These are phyloP conservation scores for Naegleria fowleri DNA, from an alignment of 208 protist species.

Conservation along the genomic window DNA sequence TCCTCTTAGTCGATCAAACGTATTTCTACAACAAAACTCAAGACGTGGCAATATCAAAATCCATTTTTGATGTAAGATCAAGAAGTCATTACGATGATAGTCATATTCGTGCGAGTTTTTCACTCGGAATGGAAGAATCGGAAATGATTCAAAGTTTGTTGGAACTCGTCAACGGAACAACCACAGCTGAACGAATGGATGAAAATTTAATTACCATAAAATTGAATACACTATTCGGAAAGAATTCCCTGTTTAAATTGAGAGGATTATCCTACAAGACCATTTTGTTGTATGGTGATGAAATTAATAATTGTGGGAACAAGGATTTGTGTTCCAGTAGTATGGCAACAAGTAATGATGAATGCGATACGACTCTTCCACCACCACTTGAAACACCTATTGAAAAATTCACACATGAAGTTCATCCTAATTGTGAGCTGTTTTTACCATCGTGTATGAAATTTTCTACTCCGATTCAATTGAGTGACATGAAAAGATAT, in stretches of 20 bases:
- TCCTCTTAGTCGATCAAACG: background rate
- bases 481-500: background rate
- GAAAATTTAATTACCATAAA: background rate
- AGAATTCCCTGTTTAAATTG: background rate
- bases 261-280: background rate
- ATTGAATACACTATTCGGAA: background rate
- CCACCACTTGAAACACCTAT: background rate
- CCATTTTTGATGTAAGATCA: background rate
- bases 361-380: no score
- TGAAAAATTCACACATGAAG: background rate
- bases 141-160: background rate
- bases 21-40: background rate
- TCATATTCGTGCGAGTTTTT: background rate
- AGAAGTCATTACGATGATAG: background rate
- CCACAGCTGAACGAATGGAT: background rate
- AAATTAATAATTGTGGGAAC: background rate
- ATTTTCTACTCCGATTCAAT: background rate
- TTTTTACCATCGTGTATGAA: background rate
- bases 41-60: background rate
- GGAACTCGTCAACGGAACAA: background rate
- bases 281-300: background rate
- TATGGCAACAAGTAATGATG: no score
- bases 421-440: background rate
- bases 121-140: background rate
- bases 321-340: no score